These are phyloP conservation scores for Hymenoscyphus fructigenus DNA, from an alignment of 2,329 filamentous ascomycete genomes.

Conservation along the genomic window DNA sequence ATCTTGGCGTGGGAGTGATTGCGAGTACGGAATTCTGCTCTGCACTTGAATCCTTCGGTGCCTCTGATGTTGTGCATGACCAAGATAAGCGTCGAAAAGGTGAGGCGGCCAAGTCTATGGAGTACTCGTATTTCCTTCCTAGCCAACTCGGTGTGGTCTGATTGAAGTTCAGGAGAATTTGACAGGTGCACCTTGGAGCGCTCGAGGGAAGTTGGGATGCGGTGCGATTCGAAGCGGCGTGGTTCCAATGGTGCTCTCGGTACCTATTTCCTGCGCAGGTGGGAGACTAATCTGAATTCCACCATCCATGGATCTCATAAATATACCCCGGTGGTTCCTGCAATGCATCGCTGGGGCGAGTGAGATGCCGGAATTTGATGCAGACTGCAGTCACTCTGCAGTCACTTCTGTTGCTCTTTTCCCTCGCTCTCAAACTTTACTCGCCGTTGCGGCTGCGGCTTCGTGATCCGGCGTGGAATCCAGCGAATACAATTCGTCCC, in stretches of 20 bases:
- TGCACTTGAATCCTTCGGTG: neutral
- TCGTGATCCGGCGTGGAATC: neutral
- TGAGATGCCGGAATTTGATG: neutral
- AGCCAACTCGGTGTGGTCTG: neutral
- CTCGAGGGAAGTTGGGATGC: neutral
- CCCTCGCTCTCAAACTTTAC: no score
- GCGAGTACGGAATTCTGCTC: no score
- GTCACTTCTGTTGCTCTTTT: neutral
- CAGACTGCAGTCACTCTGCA: neutral
- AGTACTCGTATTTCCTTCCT: neutral
- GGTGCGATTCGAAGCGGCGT: neutral
- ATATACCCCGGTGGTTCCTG: neutral
- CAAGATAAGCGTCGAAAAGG: neutral
- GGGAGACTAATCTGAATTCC: neutral
- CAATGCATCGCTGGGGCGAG: conserved; percentile 3
- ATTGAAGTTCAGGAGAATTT: neutral
- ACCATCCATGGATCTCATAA: neutral
- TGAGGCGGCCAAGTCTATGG: neutral
- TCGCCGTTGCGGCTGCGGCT: neutral
- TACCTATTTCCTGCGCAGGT: neutral
- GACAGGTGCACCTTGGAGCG: no score
- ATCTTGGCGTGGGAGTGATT: neutral
- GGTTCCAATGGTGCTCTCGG: neutral
- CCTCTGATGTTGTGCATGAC: neutral
- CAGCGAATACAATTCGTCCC: neutral